A percentile compares a stretch with the other conserved stretches of the same genome.
Evolutionary conservation across 1,284 basidiomycete genomes (phyloP).

Genomic region (Cutaneotrichosporon sp.): DNA sequence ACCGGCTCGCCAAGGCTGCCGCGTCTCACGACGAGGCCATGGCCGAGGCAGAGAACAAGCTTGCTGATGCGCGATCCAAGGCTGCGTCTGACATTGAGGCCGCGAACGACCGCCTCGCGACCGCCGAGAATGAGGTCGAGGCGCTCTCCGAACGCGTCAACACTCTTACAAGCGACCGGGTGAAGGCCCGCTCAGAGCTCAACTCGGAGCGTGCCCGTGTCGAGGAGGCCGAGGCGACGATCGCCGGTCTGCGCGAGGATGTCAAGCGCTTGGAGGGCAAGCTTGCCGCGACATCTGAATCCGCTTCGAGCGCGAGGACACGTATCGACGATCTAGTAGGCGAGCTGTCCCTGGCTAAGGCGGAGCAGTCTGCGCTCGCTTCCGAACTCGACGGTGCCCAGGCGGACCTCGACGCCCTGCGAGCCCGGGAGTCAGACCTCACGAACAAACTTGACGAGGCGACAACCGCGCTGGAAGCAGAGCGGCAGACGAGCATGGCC

Average conservation of each 20-base stretch:
- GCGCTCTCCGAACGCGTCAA: not conserved
- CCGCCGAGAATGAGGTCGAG: not conserved
- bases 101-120: not conserved
- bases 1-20: not conserved
- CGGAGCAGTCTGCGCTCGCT: not conserved
- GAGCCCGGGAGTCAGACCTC: not conserved
- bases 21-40: not conserved
- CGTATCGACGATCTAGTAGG: not conserved
- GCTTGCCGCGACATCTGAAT: not conserved
- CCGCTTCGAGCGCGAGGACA: not conserved
- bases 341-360: not conserved
- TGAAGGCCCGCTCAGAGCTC: not conserved
- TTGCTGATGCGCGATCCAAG: slow-evolving; percentile 60
- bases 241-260: slow-evolving; percentile 63
- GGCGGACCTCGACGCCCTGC: slow-evolving; percentile 1
- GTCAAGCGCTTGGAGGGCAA: slow-evolving; percentile 3
- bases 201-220: not conserved
- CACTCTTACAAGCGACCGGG: not conserved
- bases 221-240: not conserved
- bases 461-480: not conserved
- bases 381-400: slow-evolving; percentile 1
- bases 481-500: not conserved
- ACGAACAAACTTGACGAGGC: not conserved
- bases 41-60: slow-evolving; percentile 47
- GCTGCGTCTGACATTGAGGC: not conserved